Evolutionary conservation across 371 early-diverging fungal species (phyloP), one percentile per base, ranked within the genome.

Genomic region (Mucor velutinosus): DNA sequence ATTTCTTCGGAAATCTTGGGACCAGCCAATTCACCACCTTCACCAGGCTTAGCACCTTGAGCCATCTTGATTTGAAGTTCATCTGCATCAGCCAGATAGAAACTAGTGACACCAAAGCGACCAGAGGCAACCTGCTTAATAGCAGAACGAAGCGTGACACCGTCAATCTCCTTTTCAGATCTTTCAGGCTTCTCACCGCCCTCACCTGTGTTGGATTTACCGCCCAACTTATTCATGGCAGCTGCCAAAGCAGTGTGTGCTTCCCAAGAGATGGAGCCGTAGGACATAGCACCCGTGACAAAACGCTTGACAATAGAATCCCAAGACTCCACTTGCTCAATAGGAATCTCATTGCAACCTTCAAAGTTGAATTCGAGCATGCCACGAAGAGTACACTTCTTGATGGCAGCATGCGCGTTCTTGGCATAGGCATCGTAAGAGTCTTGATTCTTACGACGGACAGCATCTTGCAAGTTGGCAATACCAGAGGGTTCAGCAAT

Each of bases 31-130:
- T 84, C 81, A 76, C 95, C 95, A 58, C 95, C 97, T 85, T 98
- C 97, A 60, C 99, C 99, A 19, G 99, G 97, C 82, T 97, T 98
- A 51, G 99, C 99, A 51, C 99, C 99, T 76, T 98, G 97, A 11
- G 97, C 99, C 94, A 98, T 95, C 85, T 98, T 98, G 88, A 98
- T 98, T 73, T 98, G 97, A 23, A 98, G 83, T 78, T 97, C 97
- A 68, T 98, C 96, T 0, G 97, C 87, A 72, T 97, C 95, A 4
- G 94, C 80, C 29, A 97, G 87, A 72, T 98, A 98, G 76, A 86
- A 93, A 62, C 91, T 90, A 30, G 97, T 97, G 4, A 98, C 97
- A 75, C 99, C 99, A 79, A 98, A 98, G 30, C 99, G 93, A 32
- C 97, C 97, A 21, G 95, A 95, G 7, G 99, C 99, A 29, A 98